phyloP scores from a whole-genome alignment of 2,329 filamentous ascomycete species.

The Dactylonectria macrodidyma region DNA sequence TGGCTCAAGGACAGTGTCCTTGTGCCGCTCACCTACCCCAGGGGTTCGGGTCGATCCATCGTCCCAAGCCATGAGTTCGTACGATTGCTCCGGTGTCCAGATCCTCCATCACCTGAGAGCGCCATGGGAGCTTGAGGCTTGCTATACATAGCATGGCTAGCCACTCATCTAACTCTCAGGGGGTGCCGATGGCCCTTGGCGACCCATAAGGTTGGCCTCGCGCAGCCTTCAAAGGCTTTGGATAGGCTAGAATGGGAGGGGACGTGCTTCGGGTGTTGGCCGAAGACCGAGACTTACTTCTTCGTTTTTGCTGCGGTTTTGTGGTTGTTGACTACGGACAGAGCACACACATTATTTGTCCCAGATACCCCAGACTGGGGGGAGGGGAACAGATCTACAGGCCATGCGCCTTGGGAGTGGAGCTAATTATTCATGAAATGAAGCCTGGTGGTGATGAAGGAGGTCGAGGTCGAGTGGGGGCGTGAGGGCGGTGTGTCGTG shows the following conservation, averaged over 20 bases:
- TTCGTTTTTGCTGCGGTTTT: slow-evolving; percentile 14
- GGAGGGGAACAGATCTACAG: slow-evolving; percentile 38
- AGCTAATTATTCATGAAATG: slow-evolving; percentile 39
- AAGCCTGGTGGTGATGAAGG: slow-evolving; percentile 34
- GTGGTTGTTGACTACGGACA: slow-evolving; percentile 13
- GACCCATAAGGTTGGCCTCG: slow-evolving; percentile 14
- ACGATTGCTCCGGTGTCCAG: slow-evolving; percentile 21
- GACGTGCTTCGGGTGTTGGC: slow-evolving; percentile 42
- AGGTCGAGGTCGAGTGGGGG: slow-evolving; percentile 38
- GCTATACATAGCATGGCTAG: slow-evolving; percentile 22
- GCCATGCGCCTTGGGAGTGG: slow-evolving; percentile 37
- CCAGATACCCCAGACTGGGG: slow-evolving; percentile 40
- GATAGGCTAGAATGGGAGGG: slow-evolving; percentile 16
- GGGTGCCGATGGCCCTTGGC: slow-evolving; percentile 17
- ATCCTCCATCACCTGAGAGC: slow-evolving; percentile 27
- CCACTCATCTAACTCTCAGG: slow-evolving; percentile 10
- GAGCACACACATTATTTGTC: slow-evolving; percentile 1
- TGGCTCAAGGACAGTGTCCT: slow-evolving; percentile 12
- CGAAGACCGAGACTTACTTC: slow-evolving; percentile 38
- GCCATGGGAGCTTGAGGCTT: slow-evolving; percentile 10
- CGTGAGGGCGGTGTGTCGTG: slow-evolving; percentile 47
- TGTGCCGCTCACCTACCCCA: slow-evolving; percentile 28
- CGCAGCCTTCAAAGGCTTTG: slow-evolving; percentile 9
- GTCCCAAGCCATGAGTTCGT: slow-evolving; percentile 30
- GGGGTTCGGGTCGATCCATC: slow-evolving; percentile 31